A percentile compares a stretch with the other conserved stretches of the same genome.
Conservation (phyloP, 2,329 filamentous ascomycete genomes). For the Pseudocercospora eumusae region DNA sequence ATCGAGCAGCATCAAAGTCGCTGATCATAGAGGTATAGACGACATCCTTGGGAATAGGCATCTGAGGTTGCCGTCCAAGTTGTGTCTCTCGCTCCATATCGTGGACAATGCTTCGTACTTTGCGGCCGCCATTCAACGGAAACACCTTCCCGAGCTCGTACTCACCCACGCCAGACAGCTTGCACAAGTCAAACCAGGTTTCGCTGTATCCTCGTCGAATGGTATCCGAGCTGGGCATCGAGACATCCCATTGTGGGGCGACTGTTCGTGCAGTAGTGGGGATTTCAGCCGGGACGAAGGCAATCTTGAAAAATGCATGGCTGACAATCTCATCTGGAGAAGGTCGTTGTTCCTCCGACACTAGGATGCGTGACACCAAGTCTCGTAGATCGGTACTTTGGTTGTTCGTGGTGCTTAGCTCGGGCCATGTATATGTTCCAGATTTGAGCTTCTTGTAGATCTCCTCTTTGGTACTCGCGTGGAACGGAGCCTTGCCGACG, state of each 20-base stretch:
- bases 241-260: slow-evolving; percentile 51
- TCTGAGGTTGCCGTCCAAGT: slow-evolving; percentile 50
- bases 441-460: slow-evolving; percentile 71
- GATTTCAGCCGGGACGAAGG: slow-evolving; percentile 66
- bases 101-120: slow-evolving; percentile 52
- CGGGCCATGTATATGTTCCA: slow-evolving; percentile 79
- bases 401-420: slow-evolving; percentile 63
- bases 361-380: slow-evolving; percentile 72
- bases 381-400: slow-evolving; percentile 78
- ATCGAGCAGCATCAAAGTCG: slow-evolving; percentile 35
- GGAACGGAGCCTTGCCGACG: slow-evolving; percentile 93
- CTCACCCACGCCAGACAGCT: slow-evolving; percentile 53
- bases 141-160: slow-evolving; percentile 50
- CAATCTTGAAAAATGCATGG: slow-evolving; percentile 75
- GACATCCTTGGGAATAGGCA: slow-evolving; percentile 51
- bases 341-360: slow-evolving; percentile 73
- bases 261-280: slow-evolving; percentile 49
- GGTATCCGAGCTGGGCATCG: slow-evolving; percentile 47
- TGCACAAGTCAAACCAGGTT: slow-evolving; percentile 54
- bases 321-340: slow-evolving; percentile 76
- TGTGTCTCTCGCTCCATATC: slow-evolving; percentile 54
- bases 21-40: slow-evolving; percentile 48
- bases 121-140: slow-evolving; percentile 49
- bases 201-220: slow-evolving; percentile 52
- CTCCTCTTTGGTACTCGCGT: slow-evolving; percentile 84